phyloP scores from a whole-genome alignment of 371 early-diverging fungal species.

The Mortierella sp. region DNA sequence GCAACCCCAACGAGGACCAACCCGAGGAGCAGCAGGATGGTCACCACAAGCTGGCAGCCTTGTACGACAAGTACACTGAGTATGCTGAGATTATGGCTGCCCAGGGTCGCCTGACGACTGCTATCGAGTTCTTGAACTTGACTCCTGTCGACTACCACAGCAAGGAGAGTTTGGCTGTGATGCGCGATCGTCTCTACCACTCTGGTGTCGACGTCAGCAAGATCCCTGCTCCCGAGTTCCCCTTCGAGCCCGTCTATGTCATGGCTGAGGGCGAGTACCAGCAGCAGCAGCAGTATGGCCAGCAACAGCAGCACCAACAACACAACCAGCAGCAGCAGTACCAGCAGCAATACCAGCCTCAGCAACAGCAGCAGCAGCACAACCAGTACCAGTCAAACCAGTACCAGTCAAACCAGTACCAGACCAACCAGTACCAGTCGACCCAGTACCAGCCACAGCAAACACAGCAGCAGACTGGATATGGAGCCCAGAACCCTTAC shows the following conservation, averaged over 20 bases:
- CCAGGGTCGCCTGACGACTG: slow-evolving; percentile 83
- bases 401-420: slow-evolving; percentile 27
- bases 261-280: slow-evolving; percentile 56
- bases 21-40: slow-evolving; percentile 47
- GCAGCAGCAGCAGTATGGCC: slow-evolving; percentile 40
- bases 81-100: slow-evolving; percentile 85
- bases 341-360: slow-evolving; percentile 24
- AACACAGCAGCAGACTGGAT: slow-evolving; percentile 37
- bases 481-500: slow-evolving; percentile 43
- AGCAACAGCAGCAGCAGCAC: slow-evolving; percentile 34
- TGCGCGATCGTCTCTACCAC: slow-evolving; percentile 83
- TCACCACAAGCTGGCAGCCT: slow-evolving; percentile 68
- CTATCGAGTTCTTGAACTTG: slow-evolving; percentile 81
- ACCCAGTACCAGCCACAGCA: slow-evolving; percentile 49
- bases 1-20: slow-evolving; percentile 58
- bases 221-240: slow-evolving; percentile 69
- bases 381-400: slow-evolving; percentile 34
- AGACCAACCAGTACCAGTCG: slow-evolving; percentile 29
- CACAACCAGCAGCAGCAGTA: slow-evolving; percentile 43
- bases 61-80: slow-evolving; percentile 90
- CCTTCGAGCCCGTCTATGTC: slow-evolving; percentile 73
- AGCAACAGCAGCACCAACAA: slow-evolving; percentile 34
- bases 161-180: slow-evolving; percentile 74
- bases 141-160: slow-evolving; percentile 72
- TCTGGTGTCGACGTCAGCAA: slow-evolving; percentile 68